Base-by-base conservation (phyloP, 495 filamentous ascomycete species). In the Elasticomyces elasticus region DNA sequence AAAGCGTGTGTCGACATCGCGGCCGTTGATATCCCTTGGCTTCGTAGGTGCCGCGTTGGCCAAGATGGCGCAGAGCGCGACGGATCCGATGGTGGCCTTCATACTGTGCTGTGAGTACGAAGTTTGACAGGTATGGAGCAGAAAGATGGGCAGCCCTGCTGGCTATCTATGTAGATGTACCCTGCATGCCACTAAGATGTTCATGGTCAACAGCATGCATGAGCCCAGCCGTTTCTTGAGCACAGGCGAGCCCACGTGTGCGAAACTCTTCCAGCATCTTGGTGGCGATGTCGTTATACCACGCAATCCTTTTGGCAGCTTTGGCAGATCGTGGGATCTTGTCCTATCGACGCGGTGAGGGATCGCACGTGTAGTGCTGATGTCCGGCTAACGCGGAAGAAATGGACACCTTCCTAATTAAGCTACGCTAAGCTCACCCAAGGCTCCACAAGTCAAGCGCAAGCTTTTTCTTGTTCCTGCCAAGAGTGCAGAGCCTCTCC, bases 1-100 rank as follows among this genome's bases (percentile, higher is more conserved):
- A 31, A 25, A 63, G 22, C 35, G 31, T 7, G 60, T 63, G 60
- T 63, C 56, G 45, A 63, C 57, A 46, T 60, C 60, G 30, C 56
- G 56, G 27, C 28, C 52, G 42, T 45, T 45, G 42, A 45, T 23
- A 4, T 37, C 33, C 33, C n/a, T n/a, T n/a, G n/a, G n/a, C n/a
- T 51, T 51, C n/a, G 33, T 20, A 23, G 48, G 48, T 22, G 33
- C 33, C 5, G 30, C 48, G 33, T 51, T 37, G 20, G 48, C 48
- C 19, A 51, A 20, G 33, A 51, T 40, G 24, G 48, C 48, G 48
- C 48, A 15, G 20, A 51, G 28, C 30, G 48, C 42, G 42, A 23
- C 48, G 31, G 48, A 37, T 4, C 17, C 33, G 24, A 51, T 13
- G 31, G 25, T 7, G 13, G 5, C 48, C 19, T 40, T 51, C 48